Conservation (phyloP, 2,329 filamentous ascomycete species). For the Thyridium curvatum region DNA sequence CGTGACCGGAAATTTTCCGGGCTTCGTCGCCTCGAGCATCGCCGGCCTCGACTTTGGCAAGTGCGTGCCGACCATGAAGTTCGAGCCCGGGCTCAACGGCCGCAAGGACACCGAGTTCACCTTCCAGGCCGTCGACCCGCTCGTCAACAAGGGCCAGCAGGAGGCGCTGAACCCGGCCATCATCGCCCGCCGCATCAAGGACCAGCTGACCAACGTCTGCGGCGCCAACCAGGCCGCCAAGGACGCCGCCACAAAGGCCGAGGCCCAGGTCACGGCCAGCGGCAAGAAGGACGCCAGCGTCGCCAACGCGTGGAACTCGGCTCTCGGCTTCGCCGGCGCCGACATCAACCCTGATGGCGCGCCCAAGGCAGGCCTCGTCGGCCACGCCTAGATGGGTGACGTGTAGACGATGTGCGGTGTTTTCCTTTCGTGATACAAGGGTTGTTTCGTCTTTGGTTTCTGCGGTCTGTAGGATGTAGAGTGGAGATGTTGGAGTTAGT, state of each 20-base stretch:
- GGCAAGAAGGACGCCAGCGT: conserved; percentile 28
- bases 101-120: conserved; percentile 55
- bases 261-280: conserved; percentile 28
- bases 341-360: conserved; percentile 31
- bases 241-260: conserved; percentile 43
- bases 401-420: too few species aligned
- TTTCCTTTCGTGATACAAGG: too few species aligned
- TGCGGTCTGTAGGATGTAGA: too few species aligned
- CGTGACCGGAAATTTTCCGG: conserved; percentile 8
- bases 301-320: conserved; percentile 31
- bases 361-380: conserved; percentile 26
- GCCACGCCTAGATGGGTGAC: conserved; percentile 21
- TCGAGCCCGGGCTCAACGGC: conserved; percentile 49
- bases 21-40: conserved; percentile 22
- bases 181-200: conserved; percentile 67
- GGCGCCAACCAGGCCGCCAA: conserved; percentile 54
- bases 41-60: conserved; percentile 42
- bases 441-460: too few species aligned
- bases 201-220: conserved; percentile 62
- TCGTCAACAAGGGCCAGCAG: conserved; percentile 55
- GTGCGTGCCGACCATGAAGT: conserved; percentile 53
- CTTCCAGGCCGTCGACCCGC: conserved; percentile 59
- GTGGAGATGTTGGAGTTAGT: too few species aligned
- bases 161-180: conserved; percentile 68
- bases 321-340: conserved; percentile 30